A percentile compares a stretch with the other conserved stretches of the same genome.
Evolutionary conservation across 2,329 filamentous ascomycete species (phyloP).

Genomic region (Aspergillus piperis): DNA sequence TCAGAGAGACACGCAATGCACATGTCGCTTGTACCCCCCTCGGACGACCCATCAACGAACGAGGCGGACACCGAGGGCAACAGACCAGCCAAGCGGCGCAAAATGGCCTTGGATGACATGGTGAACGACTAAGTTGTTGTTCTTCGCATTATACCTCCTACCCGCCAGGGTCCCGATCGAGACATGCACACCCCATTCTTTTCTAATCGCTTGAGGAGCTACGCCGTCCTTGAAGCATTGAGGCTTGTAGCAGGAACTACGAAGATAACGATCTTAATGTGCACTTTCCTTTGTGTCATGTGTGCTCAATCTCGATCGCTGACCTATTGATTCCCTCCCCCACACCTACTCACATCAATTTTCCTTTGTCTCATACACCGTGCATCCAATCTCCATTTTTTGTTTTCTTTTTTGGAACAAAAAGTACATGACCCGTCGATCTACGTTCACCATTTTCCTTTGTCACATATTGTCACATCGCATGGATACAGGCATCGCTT

Average conservation of each 20-base stretch:
- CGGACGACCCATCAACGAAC: conserved; percentile 18
- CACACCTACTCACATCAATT: neutral
- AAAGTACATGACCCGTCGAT: conserved; percentile 6
- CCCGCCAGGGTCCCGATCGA: neutral
- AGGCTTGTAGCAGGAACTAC: conserved; percentile 27
- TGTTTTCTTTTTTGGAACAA: neutral
- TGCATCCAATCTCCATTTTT: neutral
- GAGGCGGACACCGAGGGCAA: conserved; percentile 26
- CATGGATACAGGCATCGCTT: conserved; percentile 1
- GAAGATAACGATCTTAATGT: conserved; percentile 24
- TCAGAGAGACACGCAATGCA: conserved; percentile 22
- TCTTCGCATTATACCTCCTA: neutral
- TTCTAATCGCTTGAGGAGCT: neutral
- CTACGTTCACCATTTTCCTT: neutral
- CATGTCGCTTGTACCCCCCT: conserved; percentile 16
- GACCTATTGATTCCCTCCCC: neutral
- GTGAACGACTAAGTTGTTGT: conserved; percentile 36
- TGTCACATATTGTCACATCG: neutral
- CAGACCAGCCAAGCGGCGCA: conserved; percentile 38
- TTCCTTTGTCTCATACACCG: neutral
- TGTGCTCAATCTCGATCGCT: conserved; percentile 11
- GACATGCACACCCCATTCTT: conserved; percentile 10
- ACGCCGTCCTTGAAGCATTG: conserved; percentile 1
- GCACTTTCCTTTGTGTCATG: conserved; percentile 22
- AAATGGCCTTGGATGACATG: conserved; percentile 45